A percentile compares a stretch with the other conserved stretches of the same genome.
phyloP scores from a whole-genome alignment of 2,329 filamentous ascomycete genomes.

The Lachnellula subtilissima region DNA sequence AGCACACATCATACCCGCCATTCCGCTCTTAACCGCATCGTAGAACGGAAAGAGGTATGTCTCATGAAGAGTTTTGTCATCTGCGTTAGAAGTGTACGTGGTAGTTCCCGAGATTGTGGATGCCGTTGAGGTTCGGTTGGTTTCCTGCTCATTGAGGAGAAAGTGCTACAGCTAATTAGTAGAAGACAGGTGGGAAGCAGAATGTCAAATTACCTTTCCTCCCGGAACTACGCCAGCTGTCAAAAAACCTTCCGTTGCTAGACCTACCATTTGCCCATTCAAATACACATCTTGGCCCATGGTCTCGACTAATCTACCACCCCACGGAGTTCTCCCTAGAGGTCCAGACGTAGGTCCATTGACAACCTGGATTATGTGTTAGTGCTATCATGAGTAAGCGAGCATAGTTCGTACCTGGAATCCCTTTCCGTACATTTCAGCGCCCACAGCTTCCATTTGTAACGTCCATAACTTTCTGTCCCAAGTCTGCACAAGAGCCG shows the following conservation, averaged over 20 bases:
- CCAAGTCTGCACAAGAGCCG: constrained; percentile 64
- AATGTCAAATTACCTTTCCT: constrained; percentile 39
- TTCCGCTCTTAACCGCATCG: constrained; percentile 74
- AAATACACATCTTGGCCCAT: constrained; percentile 46
- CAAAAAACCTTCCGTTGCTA: constrained; percentile 60
- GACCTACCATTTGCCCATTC: constrained; percentile 43
- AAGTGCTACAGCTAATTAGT: constrained; percentile 56
- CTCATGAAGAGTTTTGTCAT: constrained; percentile 68
- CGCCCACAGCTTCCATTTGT: constrained; percentile 68
- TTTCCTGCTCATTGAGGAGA: constrained; percentile 72
- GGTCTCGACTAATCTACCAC: constrained; percentile 47
- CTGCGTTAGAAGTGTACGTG: constrained; percentile 51
- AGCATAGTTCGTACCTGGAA: constrained; percentile 52
- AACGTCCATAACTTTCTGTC: constrained; percentile 64
- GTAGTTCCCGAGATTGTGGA: neutral
- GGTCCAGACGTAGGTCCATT: constrained; percentile 73
- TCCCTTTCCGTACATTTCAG: constrained; percentile 71
- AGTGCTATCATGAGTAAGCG: too few relatives aligned
- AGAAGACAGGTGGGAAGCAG: neutral
- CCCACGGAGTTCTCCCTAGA: constrained; percentile 46
- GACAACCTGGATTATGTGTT: constrained; percentile 57
- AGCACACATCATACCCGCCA: constrained; percentile 74
- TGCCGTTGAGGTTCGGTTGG: neutral
- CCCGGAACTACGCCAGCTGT: constrained; percentile 68
- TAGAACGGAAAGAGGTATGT: constrained; percentile 82